Percentiles rank a stretch among this genome's conserved stretches.
These are phyloP conservation scores for Saprolegnia diclina DNA, from an alignment of 352 stramenopile species.

Conservation along the genomic window DNA sequence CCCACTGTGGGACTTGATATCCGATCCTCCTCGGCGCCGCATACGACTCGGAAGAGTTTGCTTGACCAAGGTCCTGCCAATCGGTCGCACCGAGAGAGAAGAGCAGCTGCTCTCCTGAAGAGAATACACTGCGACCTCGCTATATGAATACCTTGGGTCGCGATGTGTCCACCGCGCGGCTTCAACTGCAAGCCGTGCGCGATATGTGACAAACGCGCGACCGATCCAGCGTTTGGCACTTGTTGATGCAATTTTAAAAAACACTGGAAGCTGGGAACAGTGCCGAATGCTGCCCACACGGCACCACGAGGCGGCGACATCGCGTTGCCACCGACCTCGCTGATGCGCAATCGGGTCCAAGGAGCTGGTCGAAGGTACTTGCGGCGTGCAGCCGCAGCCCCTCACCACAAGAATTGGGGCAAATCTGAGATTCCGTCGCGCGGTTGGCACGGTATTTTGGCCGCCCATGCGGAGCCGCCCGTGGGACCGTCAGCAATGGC, in stretches of 20 bases:
- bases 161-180: too few relatives aligned
- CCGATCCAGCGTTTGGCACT: not conserved
- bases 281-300: too few relatives aligned
- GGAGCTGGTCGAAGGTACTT: not conserved
- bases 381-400: not conserved
- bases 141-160: too few relatives aligned
- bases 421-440: constrained; percentile 1
- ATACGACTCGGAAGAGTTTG: not conserved
- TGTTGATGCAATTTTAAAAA: too few relatives aligned
- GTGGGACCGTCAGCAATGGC: not conserved
- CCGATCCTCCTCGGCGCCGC: too few relatives aligned
- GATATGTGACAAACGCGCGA: not conserved
- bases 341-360: not conserved
- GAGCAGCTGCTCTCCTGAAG: not conserved
- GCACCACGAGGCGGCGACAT: too few relatives aligned
- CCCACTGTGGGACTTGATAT: too few relatives aligned
- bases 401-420: constrained; percentile 10
- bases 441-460: constrained; percentile 5
- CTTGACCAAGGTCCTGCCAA: not conserved
- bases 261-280: too few relatives aligned
- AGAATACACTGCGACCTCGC: not conserved
- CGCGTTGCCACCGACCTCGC: not conserved
- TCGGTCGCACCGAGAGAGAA: not conserved
- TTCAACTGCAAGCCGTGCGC: too few relatives aligned
- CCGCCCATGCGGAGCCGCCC: not conserved